Percentiles rank a stretch among this genome's conserved stretches.
phyloP scores from a whole-genome alignment of 345 rosid species.

The Eucalyptus melliodora region DNA sequence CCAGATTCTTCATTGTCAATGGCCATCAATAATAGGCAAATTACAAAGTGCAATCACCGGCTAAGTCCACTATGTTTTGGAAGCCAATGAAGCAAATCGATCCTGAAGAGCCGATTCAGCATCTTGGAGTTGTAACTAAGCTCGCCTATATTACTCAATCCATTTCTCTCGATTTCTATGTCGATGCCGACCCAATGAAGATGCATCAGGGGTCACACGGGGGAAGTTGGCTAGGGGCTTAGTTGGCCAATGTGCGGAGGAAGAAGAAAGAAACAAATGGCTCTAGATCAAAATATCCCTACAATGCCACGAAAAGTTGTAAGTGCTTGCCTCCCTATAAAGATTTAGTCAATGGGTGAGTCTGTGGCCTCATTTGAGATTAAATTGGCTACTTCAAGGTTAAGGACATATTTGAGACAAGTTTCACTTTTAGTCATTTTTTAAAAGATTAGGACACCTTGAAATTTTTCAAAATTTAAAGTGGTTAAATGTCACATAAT shows the following conservation, averaged over 20 bases:
- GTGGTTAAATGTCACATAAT: background rate
- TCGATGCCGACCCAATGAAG: background rate
- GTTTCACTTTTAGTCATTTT: background rate
- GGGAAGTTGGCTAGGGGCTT: background rate
- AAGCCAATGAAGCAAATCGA: background rate
- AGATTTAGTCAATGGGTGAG: background rate
- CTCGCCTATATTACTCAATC: background rate
- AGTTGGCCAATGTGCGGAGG: background rate
- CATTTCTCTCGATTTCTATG: background rate
- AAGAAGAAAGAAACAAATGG: background rate
- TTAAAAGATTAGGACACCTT: no score
- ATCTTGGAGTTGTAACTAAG: background rate
- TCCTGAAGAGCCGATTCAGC: background rate
- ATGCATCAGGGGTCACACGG: background rate
- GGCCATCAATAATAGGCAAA: background rate
- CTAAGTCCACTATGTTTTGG: background rate
- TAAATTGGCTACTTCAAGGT: background rate
- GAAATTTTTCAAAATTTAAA: background rate
- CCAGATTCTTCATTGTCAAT: background rate
- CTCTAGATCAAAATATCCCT: background rate
- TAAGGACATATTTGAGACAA: background rate
- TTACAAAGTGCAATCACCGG: background rate
- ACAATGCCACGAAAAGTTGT: background rate
- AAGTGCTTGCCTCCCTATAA: background rate
- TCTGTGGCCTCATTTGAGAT: background rate